A percentile compares a stretch with the other conserved stretches of the same genome.
These are phyloP conservation scores for Raffaelea albimanens DNA, from an alignment of 2,329 filamentous ascomycete species.

Conservation along the genomic window DNA sequence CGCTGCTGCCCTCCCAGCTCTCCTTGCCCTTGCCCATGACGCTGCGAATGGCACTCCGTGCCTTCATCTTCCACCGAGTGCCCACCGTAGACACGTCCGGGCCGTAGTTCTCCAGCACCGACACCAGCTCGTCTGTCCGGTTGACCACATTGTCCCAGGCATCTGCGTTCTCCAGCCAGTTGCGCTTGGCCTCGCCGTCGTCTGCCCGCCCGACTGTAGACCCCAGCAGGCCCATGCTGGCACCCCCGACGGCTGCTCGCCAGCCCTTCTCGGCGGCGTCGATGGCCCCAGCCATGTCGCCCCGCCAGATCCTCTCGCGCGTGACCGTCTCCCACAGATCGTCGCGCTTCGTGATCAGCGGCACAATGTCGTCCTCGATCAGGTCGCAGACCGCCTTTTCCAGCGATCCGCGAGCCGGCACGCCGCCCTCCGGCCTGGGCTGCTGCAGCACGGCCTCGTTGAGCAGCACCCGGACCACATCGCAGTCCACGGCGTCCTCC, in stretches of 20 bases:
- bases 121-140: conserved; percentile 72
- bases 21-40: conserved; percentile 76
- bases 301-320: conserved; percentile 62
- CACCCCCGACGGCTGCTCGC: conserved; percentile 52
- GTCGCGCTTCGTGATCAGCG: conserved; percentile 72
- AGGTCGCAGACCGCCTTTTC: conserved; percentile 59
- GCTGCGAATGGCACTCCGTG: conserved; percentile 70
- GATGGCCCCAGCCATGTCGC: conserved; percentile 61
- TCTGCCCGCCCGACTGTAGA: conserved; percentile 24
- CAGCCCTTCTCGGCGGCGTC: conserved; percentile 85
- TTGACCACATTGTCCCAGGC: conserved; percentile 66
- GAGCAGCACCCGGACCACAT: conserved; percentile 63
- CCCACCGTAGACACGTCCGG: conserved; percentile 58
- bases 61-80: conserved; percentile 80
- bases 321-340: conserved; percentile 70
- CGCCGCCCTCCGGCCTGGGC: conserved; percentile 20
- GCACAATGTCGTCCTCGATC: conserved; percentile 64
- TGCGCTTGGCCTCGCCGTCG: conserved; percentile 28
- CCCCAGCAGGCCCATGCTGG: conserved; percentile 22
- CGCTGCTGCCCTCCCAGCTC: conserved; percentile 68
- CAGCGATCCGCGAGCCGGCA: conserved; percentile 46
- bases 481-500: conserved; percentile 69
- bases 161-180: conserved; percentile 48
- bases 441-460: conserved; percentile 53
- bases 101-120: conserved; percentile 74